Conservation (phyloP, 148 eudicot genomes). For the Rhododendron griersonianum region DNA sequence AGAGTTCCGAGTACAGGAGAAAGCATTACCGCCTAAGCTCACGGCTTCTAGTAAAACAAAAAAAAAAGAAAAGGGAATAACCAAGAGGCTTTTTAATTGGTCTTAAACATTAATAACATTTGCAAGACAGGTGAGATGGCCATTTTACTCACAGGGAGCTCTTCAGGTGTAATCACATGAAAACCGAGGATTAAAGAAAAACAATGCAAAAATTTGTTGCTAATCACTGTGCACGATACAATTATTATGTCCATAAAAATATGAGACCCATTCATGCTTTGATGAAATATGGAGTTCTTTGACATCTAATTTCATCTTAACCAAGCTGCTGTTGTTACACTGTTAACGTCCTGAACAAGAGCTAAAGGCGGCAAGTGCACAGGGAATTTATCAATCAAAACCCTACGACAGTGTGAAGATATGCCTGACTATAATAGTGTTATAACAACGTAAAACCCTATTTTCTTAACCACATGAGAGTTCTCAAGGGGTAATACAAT, state of each 20-base stretch:
- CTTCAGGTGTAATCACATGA: not conserved
- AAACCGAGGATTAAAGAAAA: not conserved
- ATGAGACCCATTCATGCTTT: not conserved
- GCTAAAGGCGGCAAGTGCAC: not conserved
- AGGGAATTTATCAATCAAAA: conserved; percentile 7
- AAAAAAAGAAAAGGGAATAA: not conserved
- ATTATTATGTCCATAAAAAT: not conserved
- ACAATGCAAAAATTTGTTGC: not conserved
- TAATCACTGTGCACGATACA: not conserved
- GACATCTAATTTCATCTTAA: conserved; percentile 16
- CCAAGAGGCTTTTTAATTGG: not conserved
- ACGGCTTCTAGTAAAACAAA: not conserved
- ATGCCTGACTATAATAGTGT: not conserved
- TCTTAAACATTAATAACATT: not conserved
- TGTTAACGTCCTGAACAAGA: conserved; percentile 10
- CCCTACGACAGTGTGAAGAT: not conserved
- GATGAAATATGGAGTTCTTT: not conserved
- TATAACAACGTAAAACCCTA: conserved; percentile 8
- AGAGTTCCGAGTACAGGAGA: not conserved
- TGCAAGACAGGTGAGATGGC: not conserved
- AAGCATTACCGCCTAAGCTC: not conserved
- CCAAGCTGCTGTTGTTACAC: conserved; percentile 10
- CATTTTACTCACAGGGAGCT: not conserved
- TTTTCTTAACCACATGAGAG: conserved; percentile 1
- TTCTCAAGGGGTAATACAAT: conserved; percentile 5